Percentiles rank a stretch among this genome's conserved stretches.
Evolutionary conservation across 2,329 filamentous ascomycete genomes (phyloP).

Genomic region (Penicillium sp.): DNA sequence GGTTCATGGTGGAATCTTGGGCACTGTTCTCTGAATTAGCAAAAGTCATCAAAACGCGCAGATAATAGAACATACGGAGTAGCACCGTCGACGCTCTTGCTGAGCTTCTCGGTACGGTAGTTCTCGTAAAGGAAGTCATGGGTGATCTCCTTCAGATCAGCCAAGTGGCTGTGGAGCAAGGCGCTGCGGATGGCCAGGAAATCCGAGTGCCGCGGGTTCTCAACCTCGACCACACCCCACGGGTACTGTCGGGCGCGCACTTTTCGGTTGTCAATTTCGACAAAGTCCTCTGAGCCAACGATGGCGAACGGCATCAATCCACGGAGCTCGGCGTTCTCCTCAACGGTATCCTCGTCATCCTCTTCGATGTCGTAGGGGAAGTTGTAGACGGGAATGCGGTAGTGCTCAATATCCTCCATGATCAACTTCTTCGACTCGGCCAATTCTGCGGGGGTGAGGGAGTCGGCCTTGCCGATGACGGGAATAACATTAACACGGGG

Average conservation of each 20-base stretch:
- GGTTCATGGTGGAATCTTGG: slow-evolving; percentile 86
- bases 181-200: slow-evolving; percentile 96
- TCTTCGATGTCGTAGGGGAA: slow-evolving; percentile 99
- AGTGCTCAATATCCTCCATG: slow-evolving; percentile 99
- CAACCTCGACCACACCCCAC: slow-evolving; percentile 97
- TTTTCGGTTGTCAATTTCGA: slow-evolving; percentile 88
- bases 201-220: slow-evolving; percentile 97
- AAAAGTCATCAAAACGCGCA: slow-evolving; percentile 18
- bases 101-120: slow-evolving; percentile 99
- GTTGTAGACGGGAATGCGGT: slow-evolving; percentile 99
- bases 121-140: slow-evolving; percentile 99
- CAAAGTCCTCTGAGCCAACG: slow-evolving; percentile 90
- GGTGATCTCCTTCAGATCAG: slow-evolving; percentile 98
- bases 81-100: slow-evolving; percentile 94
- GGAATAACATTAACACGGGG: slow-evolving; percentile 98
- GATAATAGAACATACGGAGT: slow-evolving; percentile 64
- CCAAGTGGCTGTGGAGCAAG: slow-evolving; percentile 93
- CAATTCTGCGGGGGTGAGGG: slow-evolving; percentile 89
- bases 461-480: slow-evolving; percentile 97
- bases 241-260: slow-evolving; percentile 96
- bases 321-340: slow-evolving; percentile 96
- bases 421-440: slow-evolving; percentile 99
- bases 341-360: slow-evolving; percentile 97
- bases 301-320: slow-evolving; percentile 99
- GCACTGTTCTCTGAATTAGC: slow-evolving; percentile 32